Evolutionary conservation across 1,284 basidiomycete species (phyloP).

Genomic region (Phellopilus nigrolimitatus): DNA sequence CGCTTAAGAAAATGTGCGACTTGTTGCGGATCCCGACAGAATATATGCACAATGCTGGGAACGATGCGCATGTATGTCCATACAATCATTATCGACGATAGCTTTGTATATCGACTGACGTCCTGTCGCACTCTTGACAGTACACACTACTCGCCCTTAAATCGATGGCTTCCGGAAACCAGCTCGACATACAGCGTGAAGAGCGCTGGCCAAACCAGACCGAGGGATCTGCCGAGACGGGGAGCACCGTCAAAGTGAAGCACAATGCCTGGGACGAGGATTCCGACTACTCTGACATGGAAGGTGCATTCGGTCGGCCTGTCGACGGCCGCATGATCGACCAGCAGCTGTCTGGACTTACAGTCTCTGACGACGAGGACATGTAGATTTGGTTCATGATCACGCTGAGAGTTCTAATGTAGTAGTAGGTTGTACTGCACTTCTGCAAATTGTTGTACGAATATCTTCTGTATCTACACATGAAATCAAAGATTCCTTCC

Average conservation of each 20-base stretch:
- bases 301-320: slow-evolving; percentile 40
- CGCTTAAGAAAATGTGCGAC: slow-evolving; percentile 54
- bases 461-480: too few species aligned
- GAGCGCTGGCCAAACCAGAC: slow-evolving; percentile 68
- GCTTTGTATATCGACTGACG: neutral
- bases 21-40: slow-evolving; percentile 53
- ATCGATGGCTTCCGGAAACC: slow-evolving; percentile 64
- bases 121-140: slow-evolving; percentile 31
- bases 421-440: too few species aligned
- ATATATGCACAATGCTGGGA: slow-evolving; percentile 78
- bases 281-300: slow-evolving; percentile 53
- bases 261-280: slow-evolving; percentile 59
- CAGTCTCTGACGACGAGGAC: slow-evolving; percentile 8
- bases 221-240: slow-evolving; percentile 24
- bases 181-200: slow-evolving; percentile 66
- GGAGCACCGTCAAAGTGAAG: slow-evolving; percentile 44
- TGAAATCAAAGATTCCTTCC: too few species aligned
- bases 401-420: too few species aligned
- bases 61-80: slow-evolving; percentile 69
- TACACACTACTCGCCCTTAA: slow-evolving; percentile 61
- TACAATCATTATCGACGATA: neutral
- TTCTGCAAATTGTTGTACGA: too few species aligned
- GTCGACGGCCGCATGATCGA: slow-evolving; percentile 11
- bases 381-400: neutral
- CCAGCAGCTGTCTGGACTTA: neutral